Evolutionary conservation across 805 yeast genomes (phyloP), one percentile per base, ranked within the genome.

Genomic region (Candida fluviatilis): DNA sequence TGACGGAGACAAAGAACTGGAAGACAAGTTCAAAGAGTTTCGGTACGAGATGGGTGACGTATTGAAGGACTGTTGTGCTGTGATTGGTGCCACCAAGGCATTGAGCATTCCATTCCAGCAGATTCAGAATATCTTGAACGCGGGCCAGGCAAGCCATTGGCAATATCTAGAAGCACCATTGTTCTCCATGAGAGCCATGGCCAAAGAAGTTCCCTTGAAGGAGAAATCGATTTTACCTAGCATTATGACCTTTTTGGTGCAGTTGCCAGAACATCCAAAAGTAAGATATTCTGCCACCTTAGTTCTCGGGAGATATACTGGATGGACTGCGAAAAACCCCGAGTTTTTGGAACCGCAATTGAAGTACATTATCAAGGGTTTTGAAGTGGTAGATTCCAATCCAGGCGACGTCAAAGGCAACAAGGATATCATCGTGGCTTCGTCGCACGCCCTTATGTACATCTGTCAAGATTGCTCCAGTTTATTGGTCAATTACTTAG

Each of bases 21-120:
- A 89, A 55, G 99, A 95, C 55, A 86, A 88, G 59, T 93, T 93
- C 58, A 81, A 86, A 52, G 95, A 88, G 42, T 93, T 91, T 62
- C 75, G 99, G 53, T 93, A 93, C 61, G 96, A 88, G 40, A 86
- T 93, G 85, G 98, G 98, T 27, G 98, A 93, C 58, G 96, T 91
- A n/a, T 66, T 93, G 44, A 95, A 95, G 55, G 95, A 89, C 56
- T 89, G 98, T 66, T 86, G 97, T 50, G 85, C 86, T 1, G 91
- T 93, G 3, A 80, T 87, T 31, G 98, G 98, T 1, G 71, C 95
- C 2, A 63, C 75, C 7, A 66, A 62, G 29, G 88, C 96, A 0
- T 67, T 93, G 25, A 59, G 64, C 16, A 80, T 85, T 38, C 95
- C 96, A 14, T 83, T 80, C 50, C 63, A 65, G 25, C 75, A 72